phyloP scores from a whole-genome alignment of 1,139 yeast species.

The Pichia sp. region DNA sequence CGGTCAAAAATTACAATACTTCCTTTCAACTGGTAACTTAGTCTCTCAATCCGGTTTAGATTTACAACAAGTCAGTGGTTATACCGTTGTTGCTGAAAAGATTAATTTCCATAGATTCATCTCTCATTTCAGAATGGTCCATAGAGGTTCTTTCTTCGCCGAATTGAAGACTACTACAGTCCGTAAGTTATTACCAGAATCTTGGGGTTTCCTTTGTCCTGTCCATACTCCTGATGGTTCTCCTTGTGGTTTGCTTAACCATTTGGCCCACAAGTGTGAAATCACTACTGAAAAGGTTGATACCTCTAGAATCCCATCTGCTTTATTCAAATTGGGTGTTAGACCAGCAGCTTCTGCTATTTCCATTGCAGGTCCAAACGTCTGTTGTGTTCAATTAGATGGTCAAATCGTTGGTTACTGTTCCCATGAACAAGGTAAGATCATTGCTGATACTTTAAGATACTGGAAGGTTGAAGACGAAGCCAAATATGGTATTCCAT shows the following conservation, averaged over 20 bases:
- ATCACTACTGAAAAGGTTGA: conserved; percentile 78
- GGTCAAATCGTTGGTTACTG: conserved; percentile 96
- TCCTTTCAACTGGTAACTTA: conserved; percentile 94
- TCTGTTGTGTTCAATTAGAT: conserved; percentile 89
- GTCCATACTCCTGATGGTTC: conserved; percentile 99
- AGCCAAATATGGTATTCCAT: conserved; percentile 61
- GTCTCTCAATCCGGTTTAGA: conserved; percentile 97
- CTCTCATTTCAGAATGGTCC: conserved; percentile 98
- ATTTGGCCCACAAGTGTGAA: conserved; percentile 91
- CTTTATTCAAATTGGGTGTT: conserved; percentile 76
- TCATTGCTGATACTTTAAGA: conserved; percentile 87
- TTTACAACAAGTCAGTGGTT: conserved; percentile 97
- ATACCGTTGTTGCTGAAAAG: conserved; percentile 98
- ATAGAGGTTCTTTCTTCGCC: conserved; percentile 99
- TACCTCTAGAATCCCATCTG: conserved; percentile 66
- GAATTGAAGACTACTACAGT: conserved; percentile 97
- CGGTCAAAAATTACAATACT: conserved; percentile 92
- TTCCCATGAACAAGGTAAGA: conserved; percentile 80
- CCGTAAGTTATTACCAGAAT: conserved; percentile 93
- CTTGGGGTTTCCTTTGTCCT: conserved; percentile 99
- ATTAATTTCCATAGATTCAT: conserved; percentile 96
- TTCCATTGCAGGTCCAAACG: conserved; percentile 78
- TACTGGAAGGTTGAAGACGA: conserved; percentile 88
- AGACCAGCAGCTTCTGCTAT: conserved; percentile 65
- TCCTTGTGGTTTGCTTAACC: conserved; percentile 98